Evolutionary conservation across 2,329 filamentous ascomycete species (phyloP).

Genomic region (Cryphonectria parasitica): DNA sequence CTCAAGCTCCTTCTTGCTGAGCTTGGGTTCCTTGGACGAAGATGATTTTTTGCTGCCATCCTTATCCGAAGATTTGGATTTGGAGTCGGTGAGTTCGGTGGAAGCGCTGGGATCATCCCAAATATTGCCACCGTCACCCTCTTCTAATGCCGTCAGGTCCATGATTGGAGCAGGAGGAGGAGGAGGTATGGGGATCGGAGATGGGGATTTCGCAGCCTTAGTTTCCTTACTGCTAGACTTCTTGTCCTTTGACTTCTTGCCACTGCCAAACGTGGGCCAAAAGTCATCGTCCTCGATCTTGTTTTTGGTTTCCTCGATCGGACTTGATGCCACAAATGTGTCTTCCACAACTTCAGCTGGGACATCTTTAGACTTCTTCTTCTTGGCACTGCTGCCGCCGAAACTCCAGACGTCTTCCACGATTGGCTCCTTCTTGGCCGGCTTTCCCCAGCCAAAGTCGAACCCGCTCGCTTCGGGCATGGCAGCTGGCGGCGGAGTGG

Average conservation of each 20-base stretch:
- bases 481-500: conserved; percentile 14
- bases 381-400: conserved; percentile 46
- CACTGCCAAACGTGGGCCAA: conserved; percentile 48
- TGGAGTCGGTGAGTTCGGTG: conserved; percentile 34
- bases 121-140: conserved; percentile 39
- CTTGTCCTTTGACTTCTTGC: conserved; percentile 51
- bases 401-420: conserved; percentile 45
- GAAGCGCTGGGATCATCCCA: conserved; percentile 41
- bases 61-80: conserved; percentile 47
- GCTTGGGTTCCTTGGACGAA: conserved; percentile 44
- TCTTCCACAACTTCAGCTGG: conserved; percentile 50
- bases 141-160: conserved; percentile 50
- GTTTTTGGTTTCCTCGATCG: conserved; percentile 48
- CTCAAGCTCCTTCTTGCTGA: conserved; percentile 50
- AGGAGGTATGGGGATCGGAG: conserved; percentile 51
- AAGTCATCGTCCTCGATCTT: conserved; percentile 38
- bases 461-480: conserved; percentile 35
- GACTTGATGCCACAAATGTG: conserved; percentile 50
- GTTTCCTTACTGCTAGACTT: conserved; percentile 40
- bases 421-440: conserved; percentile 44
- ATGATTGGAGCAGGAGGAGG: conserved; percentile 41
- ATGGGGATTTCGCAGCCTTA: conserved; percentile 46
- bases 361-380: conserved; percentile 57
- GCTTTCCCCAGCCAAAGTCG: conserved; percentile 39
- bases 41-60: conserved; percentile 36